Evolutionary conservation across 2,329 filamentous ascomycete species (phyloP).

Genomic region (Beauveria sp.): DNA sequence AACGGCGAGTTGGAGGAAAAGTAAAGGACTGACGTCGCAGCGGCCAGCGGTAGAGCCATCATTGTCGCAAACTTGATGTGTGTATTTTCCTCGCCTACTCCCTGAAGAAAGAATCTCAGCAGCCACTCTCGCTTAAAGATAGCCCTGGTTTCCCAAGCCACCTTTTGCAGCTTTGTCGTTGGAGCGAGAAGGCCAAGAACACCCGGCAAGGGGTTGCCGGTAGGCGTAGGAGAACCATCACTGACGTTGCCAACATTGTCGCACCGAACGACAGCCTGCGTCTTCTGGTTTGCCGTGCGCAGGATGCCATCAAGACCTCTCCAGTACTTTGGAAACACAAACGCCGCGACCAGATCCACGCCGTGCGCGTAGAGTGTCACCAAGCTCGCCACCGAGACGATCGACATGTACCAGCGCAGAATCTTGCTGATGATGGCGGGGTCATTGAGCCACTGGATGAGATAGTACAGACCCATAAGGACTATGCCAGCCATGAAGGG

Average conservation of each 20-base stretch:
- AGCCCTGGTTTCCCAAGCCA: constrained; percentile 42
- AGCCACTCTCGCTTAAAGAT: constrained; percentile 46
- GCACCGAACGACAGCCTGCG: constrained; percentile 30
- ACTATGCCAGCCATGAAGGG: constrained; percentile 68
- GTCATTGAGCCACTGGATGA: constrained; percentile 84
- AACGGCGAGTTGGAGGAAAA: constrained; percentile 52
- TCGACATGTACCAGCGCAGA: constrained; percentile 74
- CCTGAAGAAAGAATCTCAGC: constrained; percentile 43
- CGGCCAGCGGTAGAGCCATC: constrained; percentile 46
- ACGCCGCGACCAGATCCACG: constrained; percentile 54
- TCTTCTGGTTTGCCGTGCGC: constrained; percentile 37
- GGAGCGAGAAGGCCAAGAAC: constrained; percentile 26
- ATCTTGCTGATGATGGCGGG: constrained; percentile 75
- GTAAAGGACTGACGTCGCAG: constrained; percentile 53
- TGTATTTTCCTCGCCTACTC: constrained; percentile 38
- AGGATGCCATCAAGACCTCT: constrained; percentile 34
- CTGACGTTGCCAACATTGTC: constrained; percentile 26
- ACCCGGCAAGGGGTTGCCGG: constrained; percentile 25
- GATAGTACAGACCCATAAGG: constrained; percentile 71
- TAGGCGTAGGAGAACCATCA: constrained; percentile 17
- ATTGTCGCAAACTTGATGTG: constrained; percentile 50
- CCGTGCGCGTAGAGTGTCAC: constrained; percentile 66
- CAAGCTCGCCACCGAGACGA: constrained; percentile 71
- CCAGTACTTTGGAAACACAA: constrained; percentile 71
- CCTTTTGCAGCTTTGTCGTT: constrained; percentile 18